A percentile compares a stretch with the other conserved stretches of the same genome.
These are phyloP conservation scores for Vitis vinifera DNA, from an alignment of 164 flowering plant genomes.

Conservation along the genomic window DNA sequence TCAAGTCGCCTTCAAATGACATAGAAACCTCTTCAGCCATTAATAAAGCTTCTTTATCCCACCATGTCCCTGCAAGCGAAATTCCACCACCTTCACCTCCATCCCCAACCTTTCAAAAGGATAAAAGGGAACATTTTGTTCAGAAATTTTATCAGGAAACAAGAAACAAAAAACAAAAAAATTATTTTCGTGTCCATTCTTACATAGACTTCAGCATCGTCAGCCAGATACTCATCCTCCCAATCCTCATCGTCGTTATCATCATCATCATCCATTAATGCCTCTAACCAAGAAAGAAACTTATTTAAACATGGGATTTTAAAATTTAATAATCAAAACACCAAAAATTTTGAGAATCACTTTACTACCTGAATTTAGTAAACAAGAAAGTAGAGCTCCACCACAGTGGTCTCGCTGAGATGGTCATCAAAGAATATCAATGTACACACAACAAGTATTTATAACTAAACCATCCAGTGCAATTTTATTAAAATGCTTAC, in stretches of 20 bases:
- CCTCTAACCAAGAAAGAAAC: conserved; percentile 23
- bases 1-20: conserved; percentile 66
- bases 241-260: conserved; percentile 15
- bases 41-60: conserved; percentile 79
- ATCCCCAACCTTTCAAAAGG: conserved; percentile 66
- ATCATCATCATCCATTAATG: conserved; percentile 36
- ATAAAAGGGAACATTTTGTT: background rate
- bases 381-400: no score
- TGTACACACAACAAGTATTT: background rate
- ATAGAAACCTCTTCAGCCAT: conserved; percentile 62
- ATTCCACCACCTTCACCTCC: conserved; percentile 92
- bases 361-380: no score
- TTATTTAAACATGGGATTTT: background rate
- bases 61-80: conserved; percentile 70
- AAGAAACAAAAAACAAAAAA: background rate
- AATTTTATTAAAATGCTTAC: background rate
- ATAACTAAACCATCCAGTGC: background rate
- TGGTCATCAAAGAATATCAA: background rate
- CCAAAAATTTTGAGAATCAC: no score
- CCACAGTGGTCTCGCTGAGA: background rate
- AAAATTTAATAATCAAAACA: background rate
- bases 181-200: conserved; percentile 17
- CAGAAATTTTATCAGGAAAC: background rate
- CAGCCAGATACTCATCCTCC: conserved; percentile 47
- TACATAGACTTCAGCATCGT: conserved; percentile 53